Conservation (phyloP, 78 protist genomes). For the Dictyostelium purpureum region DNA sequence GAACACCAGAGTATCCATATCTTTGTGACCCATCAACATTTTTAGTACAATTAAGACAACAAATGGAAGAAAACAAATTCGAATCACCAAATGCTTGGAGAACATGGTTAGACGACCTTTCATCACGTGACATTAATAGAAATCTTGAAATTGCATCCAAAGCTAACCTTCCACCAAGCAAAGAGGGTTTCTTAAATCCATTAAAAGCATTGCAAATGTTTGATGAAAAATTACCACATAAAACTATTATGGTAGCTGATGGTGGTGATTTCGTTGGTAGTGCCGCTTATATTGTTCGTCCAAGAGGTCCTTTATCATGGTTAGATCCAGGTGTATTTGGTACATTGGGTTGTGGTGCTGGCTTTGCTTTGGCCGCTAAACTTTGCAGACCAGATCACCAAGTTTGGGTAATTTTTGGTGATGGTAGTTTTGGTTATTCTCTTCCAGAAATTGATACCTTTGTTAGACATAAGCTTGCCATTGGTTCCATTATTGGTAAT, state of each 20-base stretch:
- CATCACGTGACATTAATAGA: conserved; percentile 15
- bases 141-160: conserved; percentile 30
- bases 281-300: conserved; percentile 82
- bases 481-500: conserved; percentile 88
- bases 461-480: conserved; percentile 69
- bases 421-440: conserved; percentile 88
- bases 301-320: conserved; percentile 88
- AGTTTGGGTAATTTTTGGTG: conserved; percentile 90
- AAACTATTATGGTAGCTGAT: conserved; percentile 82
- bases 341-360: conserved; percentile 89
- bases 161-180: neutral
- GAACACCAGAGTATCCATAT: conserved; percentile 61
- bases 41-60: conserved; percentile 11
- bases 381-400: conserved; percentile 77
- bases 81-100: neutral
- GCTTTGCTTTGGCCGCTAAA: conserved; percentile 89
- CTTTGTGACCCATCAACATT: conserved; percentile 77
- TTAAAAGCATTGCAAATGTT: conserved; percentile 34
- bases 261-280: conserved; percentile 92
- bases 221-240: conserved; percentile 21
- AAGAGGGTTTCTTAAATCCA: conserved; percentile 48
- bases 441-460: conserved; percentile 87
- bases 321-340: conserved; percentile 91
- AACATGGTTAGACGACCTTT: conserved; percentile 22
- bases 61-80: neutral